Conservation (phyloP, 768 basidiomycete genomes). For the Russula dissimulans region DNA sequence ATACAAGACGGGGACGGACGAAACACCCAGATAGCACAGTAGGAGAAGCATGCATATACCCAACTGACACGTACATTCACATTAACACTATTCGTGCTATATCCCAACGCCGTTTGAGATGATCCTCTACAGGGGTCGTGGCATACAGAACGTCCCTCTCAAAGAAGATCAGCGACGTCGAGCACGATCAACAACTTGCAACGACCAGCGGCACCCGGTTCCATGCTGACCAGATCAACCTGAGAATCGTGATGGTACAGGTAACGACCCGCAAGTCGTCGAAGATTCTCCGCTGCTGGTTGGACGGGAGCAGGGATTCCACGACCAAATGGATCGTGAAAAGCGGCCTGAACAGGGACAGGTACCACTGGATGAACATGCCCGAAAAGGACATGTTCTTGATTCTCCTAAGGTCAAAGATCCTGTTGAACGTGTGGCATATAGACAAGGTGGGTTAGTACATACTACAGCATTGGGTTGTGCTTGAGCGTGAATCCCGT, state of each 20-base stretch:
- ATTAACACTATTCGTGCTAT: no score
- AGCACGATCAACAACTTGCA: not conserved
- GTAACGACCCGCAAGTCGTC: not conserved
- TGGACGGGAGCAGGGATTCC: not conserved
- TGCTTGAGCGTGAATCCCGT: not conserved
- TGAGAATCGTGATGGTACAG: not conserved
- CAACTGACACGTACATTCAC: no score
- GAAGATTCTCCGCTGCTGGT: not conserved
- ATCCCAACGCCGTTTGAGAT: no score
- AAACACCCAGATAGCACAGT: no score
- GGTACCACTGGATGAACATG: not conserved
- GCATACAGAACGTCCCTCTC: not conserved
- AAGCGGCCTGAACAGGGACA: not conserved
- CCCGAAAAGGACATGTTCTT: not conserved
- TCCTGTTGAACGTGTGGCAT: not conserved
- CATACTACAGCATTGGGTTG: not conserved
- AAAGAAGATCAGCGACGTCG: not conserved
- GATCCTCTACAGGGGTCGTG: no score
- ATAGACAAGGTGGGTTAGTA: not conserved
- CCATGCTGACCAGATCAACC: not conserved
- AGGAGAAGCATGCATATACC: no score
- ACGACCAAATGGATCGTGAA: not conserved
- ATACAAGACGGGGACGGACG: no score
- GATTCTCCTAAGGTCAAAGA: not conserved
- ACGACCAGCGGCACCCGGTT: not conserved